Evolutionary conservation across 2,329 filamentous ascomycete genomes (phyloP).

Genomic region (Alternaria sp.): DNA sequence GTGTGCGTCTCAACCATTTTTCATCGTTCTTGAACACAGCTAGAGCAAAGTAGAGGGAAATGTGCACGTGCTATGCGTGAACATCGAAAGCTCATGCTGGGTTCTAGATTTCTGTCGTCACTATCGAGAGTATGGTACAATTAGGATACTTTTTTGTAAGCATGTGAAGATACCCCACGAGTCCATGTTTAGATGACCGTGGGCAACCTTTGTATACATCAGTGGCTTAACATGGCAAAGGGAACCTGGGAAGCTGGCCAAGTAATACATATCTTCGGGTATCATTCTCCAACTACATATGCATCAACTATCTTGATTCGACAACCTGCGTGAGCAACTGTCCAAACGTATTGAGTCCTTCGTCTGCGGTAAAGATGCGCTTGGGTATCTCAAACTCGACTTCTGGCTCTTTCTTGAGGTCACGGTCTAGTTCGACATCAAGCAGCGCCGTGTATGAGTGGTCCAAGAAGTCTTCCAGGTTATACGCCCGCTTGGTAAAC

Average conservation of each 20-base stretch:
- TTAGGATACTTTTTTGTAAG: background rate
- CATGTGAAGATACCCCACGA: background rate
- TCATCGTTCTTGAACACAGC: background rate
- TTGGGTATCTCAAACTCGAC: slow-evolving; percentile 96
- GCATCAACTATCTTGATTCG: slow-evolving; percentile 29
- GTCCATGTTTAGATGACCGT: background rate
- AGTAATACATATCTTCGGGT: slow-evolving; percentile 2
- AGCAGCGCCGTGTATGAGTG: slow-evolving; percentile 90
- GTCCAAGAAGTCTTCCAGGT: slow-evolving; percentile 96
- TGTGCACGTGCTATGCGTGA: background rate
- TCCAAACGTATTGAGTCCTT: slow-evolving; percentile 42
- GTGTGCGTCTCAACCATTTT: slow-evolving; percentile 5
- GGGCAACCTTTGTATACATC: background rate
- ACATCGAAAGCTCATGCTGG: background rate
- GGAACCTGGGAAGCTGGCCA: background rate
- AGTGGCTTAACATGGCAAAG: background rate
- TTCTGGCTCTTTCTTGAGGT: slow-evolving; percentile 84
- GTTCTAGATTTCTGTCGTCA: background rate
- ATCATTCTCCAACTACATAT: slow-evolving; percentile 7
- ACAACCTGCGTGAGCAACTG: slow-evolving; percentile 44
- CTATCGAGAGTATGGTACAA: background rate
- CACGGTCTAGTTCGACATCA: slow-evolving; percentile 82
- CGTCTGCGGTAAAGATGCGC: slow-evolving; percentile 69
- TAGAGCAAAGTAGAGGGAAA: background rate
- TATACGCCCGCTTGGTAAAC: slow-evolving; percentile 95